Conservation (phyloP, 148 eudicot genomes). For the Nepenthes gracilis region DNA sequence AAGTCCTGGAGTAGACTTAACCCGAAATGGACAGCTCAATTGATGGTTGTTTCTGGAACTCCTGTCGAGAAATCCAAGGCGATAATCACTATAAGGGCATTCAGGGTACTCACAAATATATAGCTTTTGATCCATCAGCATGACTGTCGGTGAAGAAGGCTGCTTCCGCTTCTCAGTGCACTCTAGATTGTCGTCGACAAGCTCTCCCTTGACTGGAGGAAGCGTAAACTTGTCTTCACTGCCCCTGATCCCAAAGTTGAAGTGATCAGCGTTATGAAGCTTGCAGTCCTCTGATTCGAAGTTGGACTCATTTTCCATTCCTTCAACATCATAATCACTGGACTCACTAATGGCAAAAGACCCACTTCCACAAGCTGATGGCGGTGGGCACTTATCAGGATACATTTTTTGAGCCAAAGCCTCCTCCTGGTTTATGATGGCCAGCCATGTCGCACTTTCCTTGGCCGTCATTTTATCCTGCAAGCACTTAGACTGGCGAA, state of each 20-base stretch:
- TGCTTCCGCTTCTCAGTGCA: background rate
- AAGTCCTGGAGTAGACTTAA: background rate
- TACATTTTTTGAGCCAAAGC: background rate
- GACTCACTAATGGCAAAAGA: background rate
- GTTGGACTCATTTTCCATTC: background rate
- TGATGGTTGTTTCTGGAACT: conserved; percentile 17
- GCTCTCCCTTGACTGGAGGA: background rate
- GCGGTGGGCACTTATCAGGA: background rate
- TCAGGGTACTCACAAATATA: background rate
- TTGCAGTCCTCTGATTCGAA: background rate
- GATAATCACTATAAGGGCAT: conserved; percentile 5
- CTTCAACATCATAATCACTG: conserved; percentile 3
- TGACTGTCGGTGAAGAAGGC: background rate
- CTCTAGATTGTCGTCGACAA: background rate
- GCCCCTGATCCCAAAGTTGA: background rate
- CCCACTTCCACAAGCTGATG: background rate
- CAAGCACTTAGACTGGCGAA: conserved; percentile 7
- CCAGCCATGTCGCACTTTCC: conserved; percentile 3
- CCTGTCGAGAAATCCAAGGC: conserved; percentile 12
- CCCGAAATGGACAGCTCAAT: conserved; percentile 8
- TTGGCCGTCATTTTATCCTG: conserved; percentile 9
- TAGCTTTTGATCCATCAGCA: background rate
- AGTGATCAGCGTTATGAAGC: no score
- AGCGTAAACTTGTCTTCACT: background rate
- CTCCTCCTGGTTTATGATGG: conserved; percentile 5